A percentile compares a stretch with the other conserved stretches of the same genome.
phyloP scores from a whole-genome alignment of 2,329 filamentous ascomycete genomes.

The Colletotrichum phormii region DNA sequence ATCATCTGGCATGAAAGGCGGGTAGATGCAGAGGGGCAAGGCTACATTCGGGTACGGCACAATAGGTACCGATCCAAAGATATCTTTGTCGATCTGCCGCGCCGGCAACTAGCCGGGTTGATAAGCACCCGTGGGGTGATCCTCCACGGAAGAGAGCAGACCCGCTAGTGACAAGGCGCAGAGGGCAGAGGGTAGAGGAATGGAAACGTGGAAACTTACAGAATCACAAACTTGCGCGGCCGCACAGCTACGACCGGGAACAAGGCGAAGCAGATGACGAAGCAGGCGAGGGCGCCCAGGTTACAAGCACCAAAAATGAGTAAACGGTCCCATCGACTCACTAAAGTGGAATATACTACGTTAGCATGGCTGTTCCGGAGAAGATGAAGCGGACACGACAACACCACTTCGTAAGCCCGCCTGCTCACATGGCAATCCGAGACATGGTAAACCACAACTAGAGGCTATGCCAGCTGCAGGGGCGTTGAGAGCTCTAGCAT shows the following conservation, averaged over 20 bases:
- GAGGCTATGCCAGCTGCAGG: slow-evolving; percentile 61
- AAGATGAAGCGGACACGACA: slow-evolving; percentile 40
- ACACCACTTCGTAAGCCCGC: slow-evolving; percentile 14
- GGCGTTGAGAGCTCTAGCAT: slow-evolving; percentile 49
- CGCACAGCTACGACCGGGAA: slow-evolving; percentile 84
- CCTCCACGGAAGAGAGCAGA: background rate
- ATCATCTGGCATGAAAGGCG: slow-evolving; percentile 46
- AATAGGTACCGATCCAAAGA: background rate
- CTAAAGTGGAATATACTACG: slow-evolving; percentile 61
- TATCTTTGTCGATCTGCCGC: slow-evolving; percentile 20
- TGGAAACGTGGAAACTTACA: slow-evolving; percentile 75
- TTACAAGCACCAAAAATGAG: slow-evolving; percentile 94
- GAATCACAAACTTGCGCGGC: slow-evolving; percentile 93
- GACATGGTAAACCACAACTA: slow-evolving; percentile 48
- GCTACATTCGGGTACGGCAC: slow-evolving; percentile 7
- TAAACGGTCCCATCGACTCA: slow-evolving; percentile 96
- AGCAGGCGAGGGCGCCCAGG: slow-evolving; percentile 88
- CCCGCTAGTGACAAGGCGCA: background rate
- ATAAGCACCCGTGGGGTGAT: background rate
- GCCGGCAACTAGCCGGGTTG: slow-evolving; percentile 14
- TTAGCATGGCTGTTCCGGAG: slow-evolving; percentile 44
- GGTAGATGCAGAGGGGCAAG: slow-evolving; percentile 47
- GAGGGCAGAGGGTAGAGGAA: slow-evolving; percentile 3
- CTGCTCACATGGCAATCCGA: slow-evolving; percentile 51
- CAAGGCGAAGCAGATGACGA: slow-evolving; percentile 91